phyloP scores from a whole-genome alignment of 768 basidiomycete species.

The Fomitopsis serialis region DNA sequence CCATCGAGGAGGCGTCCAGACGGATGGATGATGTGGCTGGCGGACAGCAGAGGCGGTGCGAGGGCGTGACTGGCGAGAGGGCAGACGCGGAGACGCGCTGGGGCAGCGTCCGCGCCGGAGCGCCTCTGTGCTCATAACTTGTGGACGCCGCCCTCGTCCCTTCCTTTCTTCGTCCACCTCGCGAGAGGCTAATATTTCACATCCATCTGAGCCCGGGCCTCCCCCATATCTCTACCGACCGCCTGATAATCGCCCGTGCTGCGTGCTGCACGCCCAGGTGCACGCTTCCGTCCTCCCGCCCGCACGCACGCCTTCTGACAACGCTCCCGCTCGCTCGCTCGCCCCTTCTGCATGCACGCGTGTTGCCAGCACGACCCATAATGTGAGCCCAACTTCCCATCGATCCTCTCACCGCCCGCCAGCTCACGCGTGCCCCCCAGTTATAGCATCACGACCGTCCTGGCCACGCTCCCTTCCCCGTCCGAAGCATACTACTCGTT shows the following conservation, averaged over 20 bases:
- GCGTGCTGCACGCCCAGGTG: not conserved
- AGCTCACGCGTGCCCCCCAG: not conserved
- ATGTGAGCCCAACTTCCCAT: not conserved
- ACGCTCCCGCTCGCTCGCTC: not conserved
- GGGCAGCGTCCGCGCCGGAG: not conserved
- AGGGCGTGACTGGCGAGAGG: too few relatives aligned
- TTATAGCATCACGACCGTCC: slow-evolving; percentile 3
- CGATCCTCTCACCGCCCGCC: not conserved
- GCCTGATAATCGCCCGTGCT: not conserved
- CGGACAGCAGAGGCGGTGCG: too few relatives aligned
- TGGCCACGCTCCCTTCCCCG: slow-evolving; percentile 5
- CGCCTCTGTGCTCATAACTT: not conserved
- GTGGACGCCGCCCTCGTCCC: not conserved
- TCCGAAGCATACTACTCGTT: not conserved
- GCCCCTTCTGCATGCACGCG: not conserved
- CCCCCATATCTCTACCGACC: not conserved
- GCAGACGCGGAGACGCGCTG: not conserved
- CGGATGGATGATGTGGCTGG: too few relatives aligned
- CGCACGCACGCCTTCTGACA: not conserved
- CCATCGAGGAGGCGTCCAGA: too few relatives aligned
- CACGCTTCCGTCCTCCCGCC: not conserved
- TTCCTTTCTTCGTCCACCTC: not conserved
- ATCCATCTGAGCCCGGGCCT: not conserved
- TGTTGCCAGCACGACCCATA: not conserved
- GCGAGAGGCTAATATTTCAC: not conserved